Base-by-base conservation (phyloP, 768 basidiomycete genomes). In the Leccinum aurantiacum region DNA sequence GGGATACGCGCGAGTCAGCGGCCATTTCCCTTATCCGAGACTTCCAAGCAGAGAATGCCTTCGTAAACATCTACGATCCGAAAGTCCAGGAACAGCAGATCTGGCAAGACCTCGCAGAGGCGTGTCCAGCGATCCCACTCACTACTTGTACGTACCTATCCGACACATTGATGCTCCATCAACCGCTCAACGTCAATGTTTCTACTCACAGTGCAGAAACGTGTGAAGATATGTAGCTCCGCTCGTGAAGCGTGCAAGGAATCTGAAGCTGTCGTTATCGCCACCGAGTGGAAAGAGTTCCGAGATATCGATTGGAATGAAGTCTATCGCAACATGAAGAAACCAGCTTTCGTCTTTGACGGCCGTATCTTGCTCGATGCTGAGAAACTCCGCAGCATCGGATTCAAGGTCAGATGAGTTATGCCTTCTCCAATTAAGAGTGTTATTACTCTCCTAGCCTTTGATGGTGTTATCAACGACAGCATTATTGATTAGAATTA, bases 281-380 rank as follows among this genome's bases (percentile, higher is more conserved):
- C 93, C 27, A 99, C 97, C 3, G 96, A 96, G 76, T 97, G 95
- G 96, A 92, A 89, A 74, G 95, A 98, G 77, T 99, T 99, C 85
- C 84, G 83, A 70, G 83, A 88, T 41, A 90, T 99, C 64, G 87
- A 95, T 76, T 99, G 97, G 97, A 74, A 84, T 67, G 78, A 78
- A 37, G 90, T 98, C 46, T 97, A 98, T 77, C 74, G 78, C 54
- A 77, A 81, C 69, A 98, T 98, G 93, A 91, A 89, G 70, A 97
- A 98, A 81, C 97, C 97, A n/a, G 96, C 97, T 5, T 98, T 97
- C 71, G 83, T 99, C 64, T 98, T 98, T 69, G 96, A 98, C 71
- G 95, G 95, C 5, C 85, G 95, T 33, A 79, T 97, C 62, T 82
- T 98, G 69, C 82, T 98, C 48, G 91, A 98, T 70, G 86, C 84